These are phyloP conservation scores for Fusarium metavorans DNA, from an alignment of 2,329 filamentous ascomycete species.

Conservation along the genomic window DNA sequence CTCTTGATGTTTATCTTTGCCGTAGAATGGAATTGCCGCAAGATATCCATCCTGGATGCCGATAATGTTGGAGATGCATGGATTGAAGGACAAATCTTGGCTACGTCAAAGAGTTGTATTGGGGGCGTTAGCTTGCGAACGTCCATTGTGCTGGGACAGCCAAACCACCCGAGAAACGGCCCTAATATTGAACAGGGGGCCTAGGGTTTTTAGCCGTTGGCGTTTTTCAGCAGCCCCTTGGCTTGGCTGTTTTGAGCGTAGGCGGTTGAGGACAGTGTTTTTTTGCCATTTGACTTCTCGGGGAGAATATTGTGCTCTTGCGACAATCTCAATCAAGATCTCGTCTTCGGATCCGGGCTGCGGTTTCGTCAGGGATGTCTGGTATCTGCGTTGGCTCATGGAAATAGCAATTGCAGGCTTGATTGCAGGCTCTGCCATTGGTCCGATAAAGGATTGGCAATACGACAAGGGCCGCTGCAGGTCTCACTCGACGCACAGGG, in stretches of 20 bases:
- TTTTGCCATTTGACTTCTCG: background rate
- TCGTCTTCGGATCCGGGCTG: slow-evolving; percentile 10
- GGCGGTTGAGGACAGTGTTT: background rate
- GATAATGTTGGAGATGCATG: background rate
- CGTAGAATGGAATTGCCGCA: background rate
- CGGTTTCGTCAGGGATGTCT: slow-evolving; percentile 30
- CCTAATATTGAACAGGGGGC: slow-evolving; percentile 19
- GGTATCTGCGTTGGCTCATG: slow-evolving; percentile 19
- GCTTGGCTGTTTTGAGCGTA: background rate
- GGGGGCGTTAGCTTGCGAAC: slow-evolving; percentile 5
- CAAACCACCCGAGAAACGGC: slow-evolving; percentile 13
- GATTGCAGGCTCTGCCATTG: slow-evolving; percentile 19
- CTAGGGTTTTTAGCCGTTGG: slow-evolving; percentile 10
- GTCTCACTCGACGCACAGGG: background rate
- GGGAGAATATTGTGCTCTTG: background rate
- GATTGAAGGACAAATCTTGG: background rate
- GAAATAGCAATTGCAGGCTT: slow-evolving; percentile 25
- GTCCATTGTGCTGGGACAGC: background rate
- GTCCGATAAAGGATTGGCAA: slow-evolving; percentile 22
- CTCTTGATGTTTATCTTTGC: background rate
- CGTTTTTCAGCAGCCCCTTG: slow-evolving; percentile 13
- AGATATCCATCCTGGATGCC: background rate
- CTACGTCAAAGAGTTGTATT: background rate
- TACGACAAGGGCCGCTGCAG: slow-evolving; percentile 16
- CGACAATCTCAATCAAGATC: background rate